Evolutionary conservation across 2,329 filamentous ascomycete genomes (phyloP), one percentile per base, ranked within the genome.

Genomic region (Aspergillus puulaauensis): DNA sequence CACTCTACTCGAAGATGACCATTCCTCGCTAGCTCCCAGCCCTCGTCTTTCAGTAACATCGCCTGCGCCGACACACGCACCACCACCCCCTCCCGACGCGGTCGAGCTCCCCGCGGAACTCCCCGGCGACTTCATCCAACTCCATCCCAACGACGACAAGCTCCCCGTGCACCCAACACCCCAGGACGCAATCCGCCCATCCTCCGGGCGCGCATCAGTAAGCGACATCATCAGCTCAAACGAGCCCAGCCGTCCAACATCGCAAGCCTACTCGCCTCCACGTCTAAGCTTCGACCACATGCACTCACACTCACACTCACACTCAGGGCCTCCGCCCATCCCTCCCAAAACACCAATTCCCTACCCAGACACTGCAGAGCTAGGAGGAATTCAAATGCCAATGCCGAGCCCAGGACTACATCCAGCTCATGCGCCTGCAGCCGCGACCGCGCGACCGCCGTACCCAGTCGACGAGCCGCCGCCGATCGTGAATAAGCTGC

Each of bases 401-500:
- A 70, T 69, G 61, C 67, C 77, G 59, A 50, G 61, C 50, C 57
- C 64, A 47, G 47, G 52, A 15, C 53, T 54, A 37, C 47, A 54
- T 49, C 35, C 50, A 8, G 31, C 66, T 24, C 51, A 41, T 48
- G 44, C 19, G 24, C 14, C 27, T 14, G 66, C 62, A n/a, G 19
- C 14, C n/a, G 60, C 65, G 40, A 67, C 70, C 43, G 63, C 62
- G 44, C 65, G 73, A 8, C 82, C 90, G 35, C 92, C 92, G 1
- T 97, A 97, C 72, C 93, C 93, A 0, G 76, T 86, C 46, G 89
- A 96, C 67, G 90, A 89, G 24, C 88, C 89, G 27, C 93, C 93
- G 17, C 93, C 93, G 3, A 80, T 84, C 6, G 91, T 96, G 7
- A 96, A 96, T 68, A 90, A 91, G 83, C 87, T 89, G 45, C 86